Evolutionary conservation across 768 basidiomycete species (phyloP), one percentile per base, ranked within the genome.

Genomic region (Suillus decipiens): DNA sequence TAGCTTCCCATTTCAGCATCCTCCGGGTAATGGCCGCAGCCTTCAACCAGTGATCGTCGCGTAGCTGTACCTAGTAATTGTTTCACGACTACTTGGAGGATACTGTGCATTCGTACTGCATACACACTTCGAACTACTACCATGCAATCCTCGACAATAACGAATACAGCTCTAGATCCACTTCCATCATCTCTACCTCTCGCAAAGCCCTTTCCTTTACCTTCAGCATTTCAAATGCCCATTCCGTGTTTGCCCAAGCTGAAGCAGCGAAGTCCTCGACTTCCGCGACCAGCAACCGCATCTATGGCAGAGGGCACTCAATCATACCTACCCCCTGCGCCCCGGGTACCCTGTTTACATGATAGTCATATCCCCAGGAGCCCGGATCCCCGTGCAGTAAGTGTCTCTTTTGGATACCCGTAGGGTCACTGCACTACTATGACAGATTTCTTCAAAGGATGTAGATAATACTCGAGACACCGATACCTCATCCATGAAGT

Each of bases 251-350:
- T 80, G 47, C 69, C 72, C 59, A 59, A 61, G 31, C 59, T 65
- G n/a, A 63, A 22, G 37, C 76, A 75, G 47, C 73, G 73, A 50
- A 63, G 65, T 48, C 70, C 71, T 45, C 69, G 69, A 62, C 69
- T 67, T 0, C 70, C 77, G 47, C 75, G 80, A 63, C 81, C 80
- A 19, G 76, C 80, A 0, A 80, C 82, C 7, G 78, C 83, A 3
- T 80, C 82, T 57, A 72, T 79, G 19, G 75, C 79, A 11, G 82
- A 86, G 60, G 79, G 78, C 15, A 71, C 68, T 54, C 48, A 71
- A 28, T 41, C 69, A 10, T 70, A 84, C 33, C 71, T 86, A 34
- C 84, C 85, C 42, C 80, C 81, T 15, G 65, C 71, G 34, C 71
- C 75, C 24, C 56, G 31, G 19, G 19, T 14, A 11, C 19, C 51